A percentile compares a stretch with the other conserved stretches of the same genome.
Evolutionary conservation across 1,284 basidiomycete species (phyloP).

Genomic region (Austroboletus rostrupii): DNA sequence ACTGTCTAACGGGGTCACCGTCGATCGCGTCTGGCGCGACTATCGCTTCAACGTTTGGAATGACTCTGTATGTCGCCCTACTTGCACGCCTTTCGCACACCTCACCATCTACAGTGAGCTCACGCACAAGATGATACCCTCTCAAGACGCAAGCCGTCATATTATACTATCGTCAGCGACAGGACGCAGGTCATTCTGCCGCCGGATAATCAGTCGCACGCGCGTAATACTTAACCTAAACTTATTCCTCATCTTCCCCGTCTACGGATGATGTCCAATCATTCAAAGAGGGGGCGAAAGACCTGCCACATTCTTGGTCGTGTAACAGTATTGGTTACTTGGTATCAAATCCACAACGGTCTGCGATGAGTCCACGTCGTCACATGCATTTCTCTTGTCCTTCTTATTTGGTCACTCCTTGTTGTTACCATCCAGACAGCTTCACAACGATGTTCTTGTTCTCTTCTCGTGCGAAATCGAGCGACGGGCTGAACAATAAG

Average conservation of each 20-base stretch:
- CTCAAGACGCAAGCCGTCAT: slow-evolving; percentile 18
- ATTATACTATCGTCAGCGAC: slow-evolving; percentile 28
- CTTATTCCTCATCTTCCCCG: slow-evolving; percentile 19
- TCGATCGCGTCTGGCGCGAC: slow-evolving; percentile 65
- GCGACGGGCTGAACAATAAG: slow-evolving; percentile 12
- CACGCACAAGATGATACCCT: slow-evolving; percentile 22
- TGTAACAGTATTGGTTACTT: slow-evolving; percentile 25
- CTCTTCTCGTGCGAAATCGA: neutral
- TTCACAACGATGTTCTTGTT: slow-evolving; percentile 8
- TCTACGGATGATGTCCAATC: slow-evolving; percentile 11
- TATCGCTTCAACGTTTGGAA: slow-evolving; percentile 60
- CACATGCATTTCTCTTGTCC: slow-evolving; percentile 15
- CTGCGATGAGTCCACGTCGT: slow-evolving; percentile 10
- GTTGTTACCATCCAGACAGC: slow-evolving; percentile 8
- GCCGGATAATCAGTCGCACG: slow-evolving; percentile 24
- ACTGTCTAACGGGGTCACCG: slow-evolving; percentile 51
- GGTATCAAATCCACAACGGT: slow-evolving; percentile 13
- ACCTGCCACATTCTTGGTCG: slow-evolving; percentile 23
- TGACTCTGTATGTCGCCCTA: slow-evolving; percentile 30
- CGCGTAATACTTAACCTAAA: slow-evolving; percentile 32
- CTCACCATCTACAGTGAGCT: slow-evolving; percentile 22
- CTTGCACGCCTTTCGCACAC: neutral
- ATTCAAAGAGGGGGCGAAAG: slow-evolving; percentile 11
- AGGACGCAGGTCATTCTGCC: slow-evolving; percentile 30
- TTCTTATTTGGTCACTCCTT: slow-evolving; percentile 13